Conservation (phyloP, 345 rosid species). For the Eucalyptus melliodora region DNA sequence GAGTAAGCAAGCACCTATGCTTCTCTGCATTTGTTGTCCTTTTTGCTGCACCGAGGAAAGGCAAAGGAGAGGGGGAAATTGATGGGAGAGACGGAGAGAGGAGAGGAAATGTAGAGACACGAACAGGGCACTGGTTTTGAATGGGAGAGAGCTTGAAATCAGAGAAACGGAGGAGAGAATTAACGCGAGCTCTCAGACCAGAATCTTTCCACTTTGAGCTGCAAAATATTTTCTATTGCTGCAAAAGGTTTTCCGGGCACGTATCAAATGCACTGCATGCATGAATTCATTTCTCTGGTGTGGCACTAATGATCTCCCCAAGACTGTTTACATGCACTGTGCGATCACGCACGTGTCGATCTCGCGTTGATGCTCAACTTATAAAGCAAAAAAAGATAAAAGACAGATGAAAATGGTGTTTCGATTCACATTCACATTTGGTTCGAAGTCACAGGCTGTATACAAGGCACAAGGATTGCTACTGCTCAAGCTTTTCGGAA, state of each 20-base stretch:
- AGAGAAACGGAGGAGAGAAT: not conserved
- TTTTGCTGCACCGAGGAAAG: no score
- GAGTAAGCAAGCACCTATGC: no score
- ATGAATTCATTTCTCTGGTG: not conserved
- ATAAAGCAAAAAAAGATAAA: accelerated
- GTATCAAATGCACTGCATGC: not conserved
- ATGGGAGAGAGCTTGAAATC: not conserved
- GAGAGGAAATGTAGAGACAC: not conserved
- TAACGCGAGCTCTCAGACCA: not conserved
- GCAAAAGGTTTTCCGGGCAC: not conserved
- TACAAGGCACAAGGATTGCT: not conserved
- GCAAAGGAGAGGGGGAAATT: no score
- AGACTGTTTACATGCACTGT: not conserved
- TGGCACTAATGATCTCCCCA: not conserved
- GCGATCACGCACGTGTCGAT: no score
- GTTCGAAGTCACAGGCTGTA: not conserved
- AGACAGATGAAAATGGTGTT: not conserved
- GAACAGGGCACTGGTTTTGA: not conserved
- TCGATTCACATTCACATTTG: accelerated
- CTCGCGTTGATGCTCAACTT: no score
- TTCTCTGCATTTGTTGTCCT: no score
- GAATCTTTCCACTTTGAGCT: not conserved
- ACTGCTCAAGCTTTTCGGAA: not conserved
- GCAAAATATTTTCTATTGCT: not conserved
- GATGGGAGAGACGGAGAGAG: not conserved